Evolutionary conservation across 805 yeast species (phyloP).

Genomic region (Yarrowia alimentaria): DNA sequence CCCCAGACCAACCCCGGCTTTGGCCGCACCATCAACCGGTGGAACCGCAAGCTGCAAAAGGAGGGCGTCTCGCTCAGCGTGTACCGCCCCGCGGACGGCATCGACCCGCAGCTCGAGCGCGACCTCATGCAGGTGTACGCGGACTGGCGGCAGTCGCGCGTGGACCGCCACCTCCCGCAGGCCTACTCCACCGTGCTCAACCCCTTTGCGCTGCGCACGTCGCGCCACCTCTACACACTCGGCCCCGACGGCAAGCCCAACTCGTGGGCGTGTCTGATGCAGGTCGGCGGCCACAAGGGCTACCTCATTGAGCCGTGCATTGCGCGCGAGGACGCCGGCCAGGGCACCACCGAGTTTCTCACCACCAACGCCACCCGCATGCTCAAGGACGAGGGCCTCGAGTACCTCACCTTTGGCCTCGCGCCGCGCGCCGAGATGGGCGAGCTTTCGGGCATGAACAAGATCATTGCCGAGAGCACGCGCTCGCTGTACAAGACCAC

Average conservation of each 20-base stretch:
- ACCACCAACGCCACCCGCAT: conserved; percentile 18
- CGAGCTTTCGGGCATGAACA: conserved; percentile 21
- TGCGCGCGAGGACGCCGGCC: conserved; percentile 25
- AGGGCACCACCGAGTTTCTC: conserved; percentile 25
- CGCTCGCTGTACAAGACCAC: conserved; percentile 16
- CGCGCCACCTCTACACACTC: conserved; percentile 23
- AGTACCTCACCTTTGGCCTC: conserved; percentile 17
- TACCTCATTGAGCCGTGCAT: conserved; percentile 26
- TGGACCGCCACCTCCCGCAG: conserved; percentile 23
- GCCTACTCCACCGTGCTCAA: conserved; percentile 23
- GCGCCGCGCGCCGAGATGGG: conserved; percentile 26
- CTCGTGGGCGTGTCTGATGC: conserved; percentile 26
- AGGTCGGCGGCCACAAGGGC: conserved; percentile 20
- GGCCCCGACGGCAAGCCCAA: conserved; percentile 25
- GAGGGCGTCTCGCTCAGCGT: conserved; percentile 10
- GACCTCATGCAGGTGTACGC: conserved; percentile 22
- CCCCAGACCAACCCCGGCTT: conserved; percentile 22
- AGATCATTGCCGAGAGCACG: conserved; percentile 14
- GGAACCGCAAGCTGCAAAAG: conserved; percentile 19
- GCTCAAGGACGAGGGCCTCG: conserved; percentile 17
- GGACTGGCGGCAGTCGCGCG: conserved; percentile 20
- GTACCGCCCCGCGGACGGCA: conserved; percentile 16
- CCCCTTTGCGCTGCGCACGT: conserved; percentile 22
- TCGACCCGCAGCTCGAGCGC: conserved; percentile 19
- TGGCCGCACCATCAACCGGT: conserved; percentile 24